Percentiles rank a stretch among this genome's conserved stretches.
phyloP scores from a whole-genome alignment of 2,329 filamentous ascomycete genomes.

The Talaromyces sp. region DNA sequence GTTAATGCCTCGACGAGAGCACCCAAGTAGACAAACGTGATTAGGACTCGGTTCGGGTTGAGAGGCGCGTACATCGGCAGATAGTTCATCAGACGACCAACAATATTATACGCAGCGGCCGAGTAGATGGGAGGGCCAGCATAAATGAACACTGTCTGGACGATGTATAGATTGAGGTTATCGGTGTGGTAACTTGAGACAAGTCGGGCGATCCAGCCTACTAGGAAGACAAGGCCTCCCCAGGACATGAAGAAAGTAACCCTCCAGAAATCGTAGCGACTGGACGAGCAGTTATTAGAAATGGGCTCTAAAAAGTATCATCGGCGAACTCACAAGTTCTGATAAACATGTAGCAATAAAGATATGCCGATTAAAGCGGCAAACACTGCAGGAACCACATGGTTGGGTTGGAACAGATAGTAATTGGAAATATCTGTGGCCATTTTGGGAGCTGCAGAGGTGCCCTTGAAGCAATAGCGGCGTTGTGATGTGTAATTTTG shows the following conservation, averaged over 20 bases:
- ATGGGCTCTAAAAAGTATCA: too few relatives aligned
- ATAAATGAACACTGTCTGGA: slow-evolving; percentile 30
- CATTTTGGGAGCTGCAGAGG: not conserved
- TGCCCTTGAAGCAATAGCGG: not conserved
- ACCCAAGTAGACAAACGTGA: slow-evolving; percentile 33
- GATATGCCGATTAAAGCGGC: slow-evolving; percentile 27
- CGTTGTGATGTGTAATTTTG: not conserved
- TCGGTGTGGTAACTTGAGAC: slow-evolving; percentile 24
- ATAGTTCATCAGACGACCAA: slow-evolving; percentile 34
- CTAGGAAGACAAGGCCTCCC: slow-evolving; percentile 30
- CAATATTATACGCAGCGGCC: slow-evolving; percentile 32
- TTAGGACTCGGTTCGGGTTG: slow-evolving; percentile 30
- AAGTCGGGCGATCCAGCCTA: slow-evolving; percentile 31
- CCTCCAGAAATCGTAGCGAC: slow-evolving; percentile 29
- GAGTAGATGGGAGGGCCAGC: slow-evolving; percentile 33
- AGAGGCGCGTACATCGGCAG: slow-evolving; percentile 34
- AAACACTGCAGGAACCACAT: slow-evolving; percentile 29
- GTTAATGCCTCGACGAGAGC: slow-evolving; percentile 30
- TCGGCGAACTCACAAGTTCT: slow-evolving; percentile 26
- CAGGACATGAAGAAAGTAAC: slow-evolving; percentile 33
- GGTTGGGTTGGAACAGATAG: slow-evolving; percentile 27
- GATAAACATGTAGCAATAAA: slow-evolving; percentile 24
- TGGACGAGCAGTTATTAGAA: not conserved
- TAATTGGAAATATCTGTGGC: not conserved
- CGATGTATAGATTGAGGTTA: slow-evolving; percentile 28